phyloP scores from a whole-genome alignment of 208 protist genomes.

The Leishmania arabica region DNA sequence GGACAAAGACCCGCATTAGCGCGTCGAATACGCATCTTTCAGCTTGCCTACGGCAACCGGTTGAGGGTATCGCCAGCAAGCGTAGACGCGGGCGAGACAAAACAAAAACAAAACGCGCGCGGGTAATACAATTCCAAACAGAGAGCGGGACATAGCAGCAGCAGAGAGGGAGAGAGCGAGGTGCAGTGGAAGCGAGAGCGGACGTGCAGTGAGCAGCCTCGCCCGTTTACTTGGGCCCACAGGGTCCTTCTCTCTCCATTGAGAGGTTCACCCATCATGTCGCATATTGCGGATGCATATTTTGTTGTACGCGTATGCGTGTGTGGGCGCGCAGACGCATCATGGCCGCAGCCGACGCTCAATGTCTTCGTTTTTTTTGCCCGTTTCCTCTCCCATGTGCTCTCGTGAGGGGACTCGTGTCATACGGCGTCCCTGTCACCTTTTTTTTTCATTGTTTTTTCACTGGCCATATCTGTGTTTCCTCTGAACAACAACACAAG shows the following conservation, averaged over 20 bases:
- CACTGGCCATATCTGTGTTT: neutral
- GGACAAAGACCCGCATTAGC: constrained; percentile 30
- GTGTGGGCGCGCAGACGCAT: neutral
- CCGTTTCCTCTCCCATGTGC: too few species aligned
- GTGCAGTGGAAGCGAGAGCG: too few species aligned
- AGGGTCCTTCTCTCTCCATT: too few species aligned
- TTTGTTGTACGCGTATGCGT: neutral
- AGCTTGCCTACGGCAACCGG: neutral
- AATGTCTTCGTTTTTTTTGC: neutral
- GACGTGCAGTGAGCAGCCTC: neutral
- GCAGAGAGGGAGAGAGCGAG: neutral
- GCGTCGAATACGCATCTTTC: neutral
- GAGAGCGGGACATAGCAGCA: neutral
- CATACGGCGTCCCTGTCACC: too few species aligned
- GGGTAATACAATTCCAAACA: neutral
- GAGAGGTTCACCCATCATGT: neutral
- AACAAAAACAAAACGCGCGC: neutral
- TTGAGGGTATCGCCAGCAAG: neutral
- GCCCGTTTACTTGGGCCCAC: neutral
- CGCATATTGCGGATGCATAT: neutral
- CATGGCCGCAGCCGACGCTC: neutral
- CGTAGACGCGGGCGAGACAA: neutral
- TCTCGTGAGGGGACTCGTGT: too few species aligned
- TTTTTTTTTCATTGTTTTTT: too few species aligned
- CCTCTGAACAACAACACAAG: neutral